Evolutionary conservation across 225 moss, liverwort and hornwort genomes (phyloP).

Genomic region (Rhytidiadelphus loreus): DNA sequence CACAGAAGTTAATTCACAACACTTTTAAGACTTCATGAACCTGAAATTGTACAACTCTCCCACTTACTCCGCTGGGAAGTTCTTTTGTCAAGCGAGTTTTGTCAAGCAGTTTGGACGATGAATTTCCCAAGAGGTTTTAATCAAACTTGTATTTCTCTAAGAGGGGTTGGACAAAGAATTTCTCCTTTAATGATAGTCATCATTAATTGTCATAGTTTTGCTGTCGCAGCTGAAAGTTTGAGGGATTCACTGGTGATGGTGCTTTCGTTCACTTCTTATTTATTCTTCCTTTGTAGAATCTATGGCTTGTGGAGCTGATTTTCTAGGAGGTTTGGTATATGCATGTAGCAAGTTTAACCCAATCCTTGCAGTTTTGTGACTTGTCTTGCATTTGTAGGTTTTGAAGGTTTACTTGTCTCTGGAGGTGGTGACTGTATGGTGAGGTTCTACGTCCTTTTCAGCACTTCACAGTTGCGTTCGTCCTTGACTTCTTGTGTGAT

Average conservation of each 20-base stretch:
- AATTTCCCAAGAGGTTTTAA: background rate
- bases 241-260: background rate
- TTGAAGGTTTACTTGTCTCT: constrained; percentile 61
- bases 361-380: constrained; percentile 86
- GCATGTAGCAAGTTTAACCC: constrained; percentile 29
- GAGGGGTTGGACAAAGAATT: background rate
- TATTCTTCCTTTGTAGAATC: background rate
- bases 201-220: background rate
- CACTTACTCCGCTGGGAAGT: background rate
- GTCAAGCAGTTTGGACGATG: no score
- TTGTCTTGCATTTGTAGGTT: constrained; percentile 89
- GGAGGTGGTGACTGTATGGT: constrained; percentile 90
- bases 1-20: background rate
- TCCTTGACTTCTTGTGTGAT: background rate
- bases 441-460: constrained; percentile 5
- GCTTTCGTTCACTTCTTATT: background rate
- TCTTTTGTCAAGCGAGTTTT: background rate
- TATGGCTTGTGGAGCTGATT: background rate
- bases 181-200: background rate
- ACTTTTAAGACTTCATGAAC: background rate
- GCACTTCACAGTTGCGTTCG: background rate
- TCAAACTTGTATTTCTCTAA: background rate
- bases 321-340: background rate
- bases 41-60: background rate
- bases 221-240: background rate